Conservation (phyloP, 441 rosid genomes). For the Hura crepitans region DNA sequence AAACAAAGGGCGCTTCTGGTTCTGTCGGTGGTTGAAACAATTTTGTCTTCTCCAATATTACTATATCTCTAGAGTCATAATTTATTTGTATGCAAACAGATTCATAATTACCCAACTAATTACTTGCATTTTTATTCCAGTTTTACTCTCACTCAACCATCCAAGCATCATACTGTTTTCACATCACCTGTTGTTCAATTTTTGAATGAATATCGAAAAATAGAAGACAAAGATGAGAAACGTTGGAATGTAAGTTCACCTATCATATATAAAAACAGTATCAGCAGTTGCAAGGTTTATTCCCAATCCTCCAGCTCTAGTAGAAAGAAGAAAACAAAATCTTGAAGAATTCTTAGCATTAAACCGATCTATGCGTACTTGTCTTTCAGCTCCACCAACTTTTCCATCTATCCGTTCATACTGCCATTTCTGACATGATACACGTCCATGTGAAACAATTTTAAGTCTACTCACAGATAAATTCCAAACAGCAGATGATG, state of each 20-base stretch:
- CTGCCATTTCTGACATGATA: slow-evolving; percentile 62
- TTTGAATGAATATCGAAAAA: no score
- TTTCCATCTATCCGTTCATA: slow-evolving; percentile 98
- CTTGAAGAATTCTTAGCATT: slow-evolving; percentile 83
- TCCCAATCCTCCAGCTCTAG: slow-evolving; percentile 99
- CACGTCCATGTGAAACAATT: background rate
- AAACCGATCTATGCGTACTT: slow-evolving; percentile 91
- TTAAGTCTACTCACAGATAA: slow-evolving; percentile 5
- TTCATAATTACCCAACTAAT: no score
- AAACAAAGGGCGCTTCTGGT: no score
- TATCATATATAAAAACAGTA: slow-evolving; percentile 93
- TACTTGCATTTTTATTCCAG: no score
- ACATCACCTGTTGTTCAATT: slow-evolving; percentile 9
- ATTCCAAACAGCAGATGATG: slow-evolving; percentile 9
- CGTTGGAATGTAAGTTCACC: slow-evolving; percentile 42
- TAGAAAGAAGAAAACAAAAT: slow-evolving; percentile 94
- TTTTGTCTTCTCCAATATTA: no score
- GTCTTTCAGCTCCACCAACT: slow-evolving; percentile 99
- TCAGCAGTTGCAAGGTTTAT: slow-evolving; percentile 99
- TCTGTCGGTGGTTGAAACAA: no score
- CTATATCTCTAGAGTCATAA: no score
- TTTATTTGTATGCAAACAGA: no score
- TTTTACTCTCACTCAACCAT: background rate
- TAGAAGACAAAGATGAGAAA: slow-evolving; percentile 12
- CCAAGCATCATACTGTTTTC: background rate